A percentile compares a stretch with the other conserved stretches of the same genome.
Evolutionary conservation across 148 eudicot genomes (phyloP).

Genomic region (Nyssa sinensis): DNA sequence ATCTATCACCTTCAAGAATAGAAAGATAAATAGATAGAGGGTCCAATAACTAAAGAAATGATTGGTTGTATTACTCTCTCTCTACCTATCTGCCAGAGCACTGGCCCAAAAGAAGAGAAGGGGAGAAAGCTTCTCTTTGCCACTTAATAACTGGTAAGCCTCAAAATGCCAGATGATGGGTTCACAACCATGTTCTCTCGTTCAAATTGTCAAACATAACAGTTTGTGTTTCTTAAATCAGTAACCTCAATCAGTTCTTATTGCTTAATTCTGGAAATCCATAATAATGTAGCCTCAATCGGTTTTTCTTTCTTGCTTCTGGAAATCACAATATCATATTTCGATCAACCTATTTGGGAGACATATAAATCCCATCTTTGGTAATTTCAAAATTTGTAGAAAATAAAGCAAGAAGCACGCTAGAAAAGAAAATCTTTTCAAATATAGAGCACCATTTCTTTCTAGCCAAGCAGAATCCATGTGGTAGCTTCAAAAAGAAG

Average conservation of each 20-base stretch:
- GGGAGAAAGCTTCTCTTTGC: no score
- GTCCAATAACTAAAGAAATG: no score
- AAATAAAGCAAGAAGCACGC: not conserved
- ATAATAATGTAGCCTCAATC: not conserved
- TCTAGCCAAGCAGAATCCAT: conserved; percentile 25
- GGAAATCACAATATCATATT: not conserved
- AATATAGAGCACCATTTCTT: not conserved
- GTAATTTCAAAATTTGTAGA: not conserved
- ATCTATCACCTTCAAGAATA: no score
- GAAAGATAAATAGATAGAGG: no score
- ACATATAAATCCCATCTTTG: not conserved
- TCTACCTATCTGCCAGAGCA: no score
- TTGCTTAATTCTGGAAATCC: not conserved
- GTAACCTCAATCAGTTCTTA: not conserved
- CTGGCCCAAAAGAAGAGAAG: no score
- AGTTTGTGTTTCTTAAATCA: not conserved
- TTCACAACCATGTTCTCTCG: not conserved
- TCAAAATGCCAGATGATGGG: no score
- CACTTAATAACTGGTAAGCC: no score
- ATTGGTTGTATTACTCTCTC: no score
- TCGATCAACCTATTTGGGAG: not conserved
- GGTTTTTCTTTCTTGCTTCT: no score
- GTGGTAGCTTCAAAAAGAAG: conserved; percentile 43
- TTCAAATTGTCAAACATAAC: not conserved
- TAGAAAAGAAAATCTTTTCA: not conserved